Evolutionary conservation across 306 rosid species (phyloP), one percentile per base, ranked within the genome.

Genomic region (Castanospermum australe): DNA sequence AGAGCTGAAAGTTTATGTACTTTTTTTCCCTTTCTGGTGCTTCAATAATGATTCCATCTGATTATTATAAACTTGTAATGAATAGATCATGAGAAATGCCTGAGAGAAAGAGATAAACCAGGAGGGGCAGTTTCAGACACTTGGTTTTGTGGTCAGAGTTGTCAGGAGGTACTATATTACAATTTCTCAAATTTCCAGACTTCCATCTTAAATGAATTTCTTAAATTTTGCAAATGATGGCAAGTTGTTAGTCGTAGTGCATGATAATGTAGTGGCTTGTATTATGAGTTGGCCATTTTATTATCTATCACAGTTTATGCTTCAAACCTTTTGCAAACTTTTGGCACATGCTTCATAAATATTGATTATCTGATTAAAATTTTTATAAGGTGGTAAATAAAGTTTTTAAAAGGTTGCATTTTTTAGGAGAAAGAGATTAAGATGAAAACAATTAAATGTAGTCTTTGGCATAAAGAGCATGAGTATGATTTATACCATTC

Each of bases 51-150:
- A 74, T 76, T 75, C 66, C 45, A 59, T 84, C 81, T 74, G 38
- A 83, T 66, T 73, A 66, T 81, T 71, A 32, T 52, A 60, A 70
- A 44, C 62, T 74, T 86, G 21, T 47, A 57, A 67, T 81, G 75
- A 76, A 71, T 90, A 95, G 99, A 92, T 95, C 99, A 95, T 30
- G 86, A 68, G 71, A 83, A 79, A 73, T 95, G 99, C 89, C 67
- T 90, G 67, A 79, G 71, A 71, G 87, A 84, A 71, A 81, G 80
- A 67, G 88, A 77, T 71, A 71, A 69, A 35, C 71, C 73, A 48
- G 89, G 68, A 79, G 93, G 69, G 85, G 79, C 67, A 6, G 82
- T 69, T 67, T 85, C 85, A 69, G 95, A 88, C 73, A 8, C 82
- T 69, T 92, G 91, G 93, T 88, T 91, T 85, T 95, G 99, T 63